These are phyloP conservation scores for Coniosporium apollinis DNA, from an alignment of 495 filamentous ascomycete species.

Conservation along the genomic window DNA sequence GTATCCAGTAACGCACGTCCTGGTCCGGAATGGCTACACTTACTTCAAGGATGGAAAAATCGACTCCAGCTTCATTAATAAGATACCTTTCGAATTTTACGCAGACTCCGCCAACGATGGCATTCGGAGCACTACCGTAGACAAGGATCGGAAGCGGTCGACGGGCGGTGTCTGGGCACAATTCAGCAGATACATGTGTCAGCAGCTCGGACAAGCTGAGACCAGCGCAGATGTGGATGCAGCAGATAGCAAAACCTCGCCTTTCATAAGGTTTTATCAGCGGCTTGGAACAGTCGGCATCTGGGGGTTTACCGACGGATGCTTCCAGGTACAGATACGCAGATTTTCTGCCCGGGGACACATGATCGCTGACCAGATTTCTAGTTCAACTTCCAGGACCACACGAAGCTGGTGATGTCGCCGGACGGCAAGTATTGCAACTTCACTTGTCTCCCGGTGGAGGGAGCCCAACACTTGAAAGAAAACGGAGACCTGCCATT, in stretches of 20 bases:
- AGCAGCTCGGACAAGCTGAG: slow-evolving; percentile 35
- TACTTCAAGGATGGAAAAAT: slow-evolving; percentile 37
- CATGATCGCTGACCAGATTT: slow-evolving; percentile 9
- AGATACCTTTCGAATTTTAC: slow-evolving; percentile 65
- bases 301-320: slow-evolving; percentile 79
- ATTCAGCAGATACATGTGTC: slow-evolving; percentile 88
- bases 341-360: background rate
- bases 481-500: slow-evolving; percentile 47
- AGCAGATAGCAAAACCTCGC: slow-evolving; percentile 2
- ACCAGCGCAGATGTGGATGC: slow-evolving; percentile 23
- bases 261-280: slow-evolving; percentile 74
- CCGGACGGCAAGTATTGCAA: slow-evolving; percentile 59
- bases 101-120: slow-evolving; percentile 54
- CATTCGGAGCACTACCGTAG: slow-evolving; percentile 43
- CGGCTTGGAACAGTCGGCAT: slow-evolving; percentile 72
- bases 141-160: slow-evolving; percentile 51
- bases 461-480: slow-evolving; percentile 45
- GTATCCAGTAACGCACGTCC: slow-evolving; percentile 18
- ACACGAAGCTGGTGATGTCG: slow-evolving; percentile 80
- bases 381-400: slow-evolving; percentile 92
- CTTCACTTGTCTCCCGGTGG: slow-evolving; percentile 65
- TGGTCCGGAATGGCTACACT: slow-evolving; percentile 29
- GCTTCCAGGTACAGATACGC: slow-evolving; percentile 46
- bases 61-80: slow-evolving; percentile 38
- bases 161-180: slow-evolving; percentile 68